Evolutionary conservation across 2,329 filamentous ascomycete genomes (phyloP).

Genomic region (Penicillium sp.): DNA sequence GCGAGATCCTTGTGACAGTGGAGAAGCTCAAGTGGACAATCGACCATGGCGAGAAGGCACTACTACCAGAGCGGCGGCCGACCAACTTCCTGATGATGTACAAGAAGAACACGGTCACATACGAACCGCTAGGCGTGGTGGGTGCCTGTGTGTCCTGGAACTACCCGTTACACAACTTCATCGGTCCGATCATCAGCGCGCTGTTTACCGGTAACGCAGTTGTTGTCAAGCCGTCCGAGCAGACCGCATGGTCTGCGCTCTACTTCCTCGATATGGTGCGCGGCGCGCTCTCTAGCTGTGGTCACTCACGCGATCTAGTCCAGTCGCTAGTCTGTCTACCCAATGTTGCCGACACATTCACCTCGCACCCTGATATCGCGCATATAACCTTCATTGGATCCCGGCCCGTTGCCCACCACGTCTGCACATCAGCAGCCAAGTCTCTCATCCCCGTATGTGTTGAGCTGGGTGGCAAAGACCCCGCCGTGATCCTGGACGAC

Average conservation of each 20-base stretch:
- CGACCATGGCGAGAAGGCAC: conserved; percentile 77
- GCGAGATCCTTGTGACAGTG: conserved; percentile 88
- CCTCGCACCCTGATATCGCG: conserved; percentile 76
- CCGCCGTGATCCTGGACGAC: conserved; percentile 85
- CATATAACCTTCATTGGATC: conserved; percentile 98
- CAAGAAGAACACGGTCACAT: conserved; percentile 85
- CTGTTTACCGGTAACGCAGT: conserved; percentile 90
- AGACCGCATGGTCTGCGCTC: conserved; percentile 85
- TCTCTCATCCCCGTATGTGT: conserved; percentile 83
- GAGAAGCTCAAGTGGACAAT: conserved; percentile 97
- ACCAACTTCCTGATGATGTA: conserved; percentile 94
- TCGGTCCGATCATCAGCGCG: conserved; percentile 84
- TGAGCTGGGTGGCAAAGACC: conserved; percentile 93
- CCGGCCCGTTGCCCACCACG: conserved; percentile 78
- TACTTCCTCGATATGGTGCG: conserved; percentile 81
- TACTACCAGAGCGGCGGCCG: conserved; percentile 69
- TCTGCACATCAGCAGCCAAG: conserved; percentile 81
- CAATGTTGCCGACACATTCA: conserved; percentile 73
- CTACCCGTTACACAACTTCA: conserved; percentile 92
- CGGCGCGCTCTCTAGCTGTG: conserved; percentile 75
- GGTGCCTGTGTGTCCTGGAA: conserved; percentile 96
- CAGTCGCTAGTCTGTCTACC: conserved; percentile 89
- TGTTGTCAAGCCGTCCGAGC: conserved; percentile 90
- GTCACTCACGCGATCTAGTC: conserved; percentile 75
- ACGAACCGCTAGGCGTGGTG: conserved; percentile 90